These are phyloP conservation scores for Backusella liffmaniae DNA, from an alignment of 192 early-diverging fungal species.

Conservation along the genomic window DNA sequence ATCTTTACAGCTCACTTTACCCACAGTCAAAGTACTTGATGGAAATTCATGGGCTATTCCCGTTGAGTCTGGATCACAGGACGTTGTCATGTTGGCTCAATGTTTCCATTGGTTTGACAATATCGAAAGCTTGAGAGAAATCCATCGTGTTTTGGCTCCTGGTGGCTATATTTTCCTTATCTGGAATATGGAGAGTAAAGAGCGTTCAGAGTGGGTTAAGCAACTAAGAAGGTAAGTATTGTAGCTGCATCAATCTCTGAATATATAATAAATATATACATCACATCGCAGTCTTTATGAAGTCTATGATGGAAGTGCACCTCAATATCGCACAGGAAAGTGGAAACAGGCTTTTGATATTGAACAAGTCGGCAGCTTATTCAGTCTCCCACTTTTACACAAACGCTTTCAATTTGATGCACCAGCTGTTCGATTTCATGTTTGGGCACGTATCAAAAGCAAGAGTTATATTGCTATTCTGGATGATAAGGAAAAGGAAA, in stretches of 20 bases:
- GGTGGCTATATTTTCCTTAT: constrained; percentile 36
- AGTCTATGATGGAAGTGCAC: constrained; percentile 37
- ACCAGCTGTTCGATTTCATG: neutral
- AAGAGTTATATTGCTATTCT: constrained; percentile 37
- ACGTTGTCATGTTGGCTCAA: constrained; percentile 42
- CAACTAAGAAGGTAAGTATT: constrained; percentile 17
- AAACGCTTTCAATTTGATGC: constrained; percentile 9
- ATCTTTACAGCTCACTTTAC: constrained; percentile 10
- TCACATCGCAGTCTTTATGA: constrained; percentile 33
- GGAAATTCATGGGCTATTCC: constrained; percentile 36
- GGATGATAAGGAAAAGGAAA: constrained; percentile 5
- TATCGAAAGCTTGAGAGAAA: constrained; percentile 35
- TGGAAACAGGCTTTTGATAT: constrained; percentile 40
- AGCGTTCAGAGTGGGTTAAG: constrained; percentile 26
- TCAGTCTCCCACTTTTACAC: constrained; percentile 21
- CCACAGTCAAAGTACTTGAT: constrained; percentile 13
- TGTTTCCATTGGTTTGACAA: constrained; percentile 57
- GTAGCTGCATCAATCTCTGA: neutral
- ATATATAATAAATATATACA: neutral
- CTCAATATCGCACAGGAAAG: constrained; percentile 43
- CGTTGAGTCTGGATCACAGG: constrained; percentile 25
- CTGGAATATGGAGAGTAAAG: constrained; percentile 49
- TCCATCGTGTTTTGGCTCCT: constrained; percentile 44
- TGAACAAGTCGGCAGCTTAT: constrained; percentile 18
- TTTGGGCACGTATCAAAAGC: constrained; percentile 33